Evolutionary conservation across 1,284 basidiomycete genomes (phyloP), one percentile per base, ranked within the genome.

Genomic region (Sanghuangporus sanghuang): DNA sequence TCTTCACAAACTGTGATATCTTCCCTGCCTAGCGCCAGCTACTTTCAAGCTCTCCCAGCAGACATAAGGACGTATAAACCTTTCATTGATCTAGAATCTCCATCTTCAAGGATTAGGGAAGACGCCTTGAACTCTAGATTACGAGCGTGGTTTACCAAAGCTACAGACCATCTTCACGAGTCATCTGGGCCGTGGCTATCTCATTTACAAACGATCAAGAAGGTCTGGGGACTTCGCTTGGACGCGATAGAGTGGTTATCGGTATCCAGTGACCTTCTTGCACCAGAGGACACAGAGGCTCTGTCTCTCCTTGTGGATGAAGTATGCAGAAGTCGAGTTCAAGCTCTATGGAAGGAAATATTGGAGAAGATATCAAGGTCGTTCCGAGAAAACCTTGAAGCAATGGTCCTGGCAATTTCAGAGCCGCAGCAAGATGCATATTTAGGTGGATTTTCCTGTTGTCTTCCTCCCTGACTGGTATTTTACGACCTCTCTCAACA

Each of bases 41-140:
- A 90, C 65, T 83, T 91, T 68, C 78, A 84, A 23, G 76, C 89
- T 49, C 79, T 93, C 0, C 89, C 90, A 0, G 71, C 77, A 3
- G 82, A 78, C 64, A 80, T 93, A 66, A 79, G 79, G 65, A 79
- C 81, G 9, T 92, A 91, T 71, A 86, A 83, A 68, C 90, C 91
- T 21, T 91, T 89, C 70, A 79, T 92, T 63, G 89, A 92, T 68
- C 73, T 84, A 9, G 74, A 76, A 8, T 86, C 89, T 0, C 73
- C 81, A 1, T 83, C 83, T 1, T 78, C 84, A 14, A 78, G 77
- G 6, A 71, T 86, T 16, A 72, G 81, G 3, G 76, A 75, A 48
- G 68, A 73, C 0, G 71, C 77, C 18, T 73, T 90, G 46, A 68
- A 72, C 32, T 73, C 78, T 27, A 83, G 79, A 64, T 69, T 90